Percentiles rank a stretch among this genome's conserved stretches.
These are phyloP conservation scores for Lactarius trivialis DNA, from an alignment of 768 basidiomycete genomes.

Conservation along the genomic window DNA sequence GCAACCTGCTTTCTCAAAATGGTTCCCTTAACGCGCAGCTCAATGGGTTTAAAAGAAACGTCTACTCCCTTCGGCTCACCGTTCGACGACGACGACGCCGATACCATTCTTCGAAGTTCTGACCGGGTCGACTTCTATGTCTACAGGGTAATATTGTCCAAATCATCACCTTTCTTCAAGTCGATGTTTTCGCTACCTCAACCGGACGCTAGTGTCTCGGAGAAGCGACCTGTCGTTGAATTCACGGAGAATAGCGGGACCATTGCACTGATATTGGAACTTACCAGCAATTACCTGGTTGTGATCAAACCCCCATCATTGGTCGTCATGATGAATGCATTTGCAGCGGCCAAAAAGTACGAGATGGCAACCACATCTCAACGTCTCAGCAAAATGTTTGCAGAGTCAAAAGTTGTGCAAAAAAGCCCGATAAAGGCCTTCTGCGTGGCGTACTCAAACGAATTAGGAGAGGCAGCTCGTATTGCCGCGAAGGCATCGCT, in stretches of 20 bases:
- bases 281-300: not conserved
- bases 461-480: not conserved
- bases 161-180: slow-evolving; percentile 10
- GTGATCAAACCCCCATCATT: not conserved
- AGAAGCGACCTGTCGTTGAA: not conserved
- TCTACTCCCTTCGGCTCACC: not conserved
- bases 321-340: not conserved
- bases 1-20: too few species aligned
- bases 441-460: not conserved
- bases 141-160: slow-evolving; percentile 3
- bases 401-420: not conserved
- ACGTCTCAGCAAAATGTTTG: not conserved
- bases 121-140: slow-evolving; percentile 7
- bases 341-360: not conserved
- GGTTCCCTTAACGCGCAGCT: too few species aligned
- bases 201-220: not conserved
- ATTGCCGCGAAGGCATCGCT: slow-evolving; percentile 10
- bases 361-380: not conserved
- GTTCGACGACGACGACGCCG: not conserved
- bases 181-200: not conserved
- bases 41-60: not conserved
- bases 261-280: not conserved
- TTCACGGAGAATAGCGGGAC: not conserved
- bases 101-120: slow-evolving; percentile 5
- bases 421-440: not conserved